Evolutionary conservation across 805 yeast species (phyloP).

Genomic region (Groenewaldozyma tartarivorans): DNA sequence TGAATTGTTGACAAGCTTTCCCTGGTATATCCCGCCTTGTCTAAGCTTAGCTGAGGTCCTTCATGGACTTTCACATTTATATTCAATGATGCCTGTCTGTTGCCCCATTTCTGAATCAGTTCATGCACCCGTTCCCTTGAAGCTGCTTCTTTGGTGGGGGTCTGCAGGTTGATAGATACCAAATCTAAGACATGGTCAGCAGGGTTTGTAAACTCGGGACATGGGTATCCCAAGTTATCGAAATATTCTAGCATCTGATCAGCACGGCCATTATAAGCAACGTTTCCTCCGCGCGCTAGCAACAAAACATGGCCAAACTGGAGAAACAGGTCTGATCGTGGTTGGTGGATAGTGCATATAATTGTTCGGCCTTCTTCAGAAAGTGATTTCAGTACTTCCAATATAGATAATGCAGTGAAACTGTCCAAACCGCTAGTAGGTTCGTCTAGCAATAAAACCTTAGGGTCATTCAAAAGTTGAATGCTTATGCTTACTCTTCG

Average conservation of each 20-base stretch:
- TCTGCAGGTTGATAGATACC: conserved; percentile 48
- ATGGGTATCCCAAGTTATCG: conserved; percentile 37
- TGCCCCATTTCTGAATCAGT: conserved; percentile 33
- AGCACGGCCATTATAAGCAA: conserved; percentile 57
- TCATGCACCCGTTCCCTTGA: conserved; percentile 33
- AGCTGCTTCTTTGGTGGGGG: conserved; percentile 31
- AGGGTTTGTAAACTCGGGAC: conserved; percentile 54
- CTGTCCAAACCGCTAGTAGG: conserved; percentile 87
- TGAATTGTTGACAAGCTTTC: conserved; percentile 22
- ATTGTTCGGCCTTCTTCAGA: conserved; percentile 55
- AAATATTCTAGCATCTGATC: conserved; percentile 40
- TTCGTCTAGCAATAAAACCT: conserved; percentile 67
- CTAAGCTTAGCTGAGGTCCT: not conserved
- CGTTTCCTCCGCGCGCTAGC: conserved; percentile 63
- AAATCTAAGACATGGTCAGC: conserved; percentile 71
- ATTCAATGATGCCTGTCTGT: not conserved
- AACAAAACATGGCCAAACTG: conserved; percentile 64
- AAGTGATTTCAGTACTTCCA: conserved; percentile 48
- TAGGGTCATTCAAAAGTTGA: conserved; percentile 64
- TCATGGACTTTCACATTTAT: not conserved
- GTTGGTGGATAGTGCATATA: conserved; percentile 76
- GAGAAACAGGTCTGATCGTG: conserved; percentile 55
- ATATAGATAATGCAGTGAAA: conserved; percentile 61
- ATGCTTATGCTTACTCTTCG: conserved; percentile 76
- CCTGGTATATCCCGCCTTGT: conserved; percentile 9